phyloP scores from a whole-genome alignment of 805 yeast species.

The Debaryomyces hansenii region DNA sequence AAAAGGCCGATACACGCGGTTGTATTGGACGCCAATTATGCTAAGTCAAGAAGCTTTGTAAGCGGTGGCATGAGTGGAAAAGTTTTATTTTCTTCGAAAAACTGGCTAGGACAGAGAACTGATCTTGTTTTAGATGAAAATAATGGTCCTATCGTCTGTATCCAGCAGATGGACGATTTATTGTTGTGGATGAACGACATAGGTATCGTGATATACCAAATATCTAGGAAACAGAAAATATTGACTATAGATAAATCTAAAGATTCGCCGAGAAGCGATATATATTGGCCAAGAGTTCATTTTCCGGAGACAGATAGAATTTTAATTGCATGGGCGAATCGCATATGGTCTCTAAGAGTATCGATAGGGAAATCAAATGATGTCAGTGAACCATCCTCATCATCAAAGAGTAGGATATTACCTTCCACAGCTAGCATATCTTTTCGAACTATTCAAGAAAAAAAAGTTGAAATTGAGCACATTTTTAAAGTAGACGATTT shows the following conservation, averaged over 20 bases:
- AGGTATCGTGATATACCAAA: constrained; percentile 72
- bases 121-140: constrained; percentile 65
- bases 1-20: constrained; percentile 88
- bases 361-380: constrained; percentile 23
- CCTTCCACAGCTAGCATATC: constrained; percentile 57
- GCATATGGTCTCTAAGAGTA: constrained; percentile 68
- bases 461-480: constrained; percentile 47
- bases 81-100: constrained; percentile 67
- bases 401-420: constrained; percentile 37
- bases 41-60: constrained; percentile 60
- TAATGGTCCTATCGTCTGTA: constrained; percentile 69
- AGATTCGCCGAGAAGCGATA: constrained; percentile 63
- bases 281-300: constrained; percentile 79
- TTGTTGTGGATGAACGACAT: constrained; percentile 81
- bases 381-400: constrained; percentile 14
- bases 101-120: constrained; percentile 83
- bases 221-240: constrained; percentile 49
- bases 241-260: constrained; percentile 56
- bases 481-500: constrained; percentile 48
- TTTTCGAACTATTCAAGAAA: constrained; percentile 46
- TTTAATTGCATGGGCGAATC: constrained; percentile 79
- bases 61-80: constrained; percentile 92
- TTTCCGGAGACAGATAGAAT: constrained; percentile 65
- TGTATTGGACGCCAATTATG: constrained; percentile 71
- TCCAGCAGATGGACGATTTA: constrained; percentile 62